Conservation (phyloP, 2,329 filamentous ascomycete species). For the Plenodomus biglobosus region DNA sequence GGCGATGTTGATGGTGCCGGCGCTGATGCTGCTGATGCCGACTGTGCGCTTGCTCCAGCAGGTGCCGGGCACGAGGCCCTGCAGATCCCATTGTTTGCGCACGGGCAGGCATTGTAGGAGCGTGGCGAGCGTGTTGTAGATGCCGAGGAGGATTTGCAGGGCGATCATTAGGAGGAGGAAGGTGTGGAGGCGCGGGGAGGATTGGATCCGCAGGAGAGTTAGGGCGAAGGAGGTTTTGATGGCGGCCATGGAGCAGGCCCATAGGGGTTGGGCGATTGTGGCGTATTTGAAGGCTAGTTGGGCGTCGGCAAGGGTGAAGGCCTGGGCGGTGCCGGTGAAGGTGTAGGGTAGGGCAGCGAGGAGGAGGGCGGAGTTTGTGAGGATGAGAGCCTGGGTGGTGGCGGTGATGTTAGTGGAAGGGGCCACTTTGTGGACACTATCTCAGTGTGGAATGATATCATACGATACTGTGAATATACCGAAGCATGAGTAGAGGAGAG, state of each 20-base stretch:
- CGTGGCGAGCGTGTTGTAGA: constrained; percentile 18
- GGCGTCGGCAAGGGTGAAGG: constrained; percentile 14
- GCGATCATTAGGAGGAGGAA: constrained; percentile 26
- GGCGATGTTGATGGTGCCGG: constrained; percentile 16
- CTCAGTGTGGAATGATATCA: too few species aligned
- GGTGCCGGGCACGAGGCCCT: constrained; percentile 5
- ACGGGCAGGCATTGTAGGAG: constrained; percentile 25
- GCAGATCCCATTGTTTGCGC: constrained; percentile 18
- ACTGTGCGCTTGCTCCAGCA: constrained; percentile 9
- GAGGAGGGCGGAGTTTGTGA: constrained; percentile 15
- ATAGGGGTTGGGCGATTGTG: constrained; percentile 20
- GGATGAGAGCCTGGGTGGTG: constrained; percentile 11
- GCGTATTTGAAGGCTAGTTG: constrained; percentile 10
- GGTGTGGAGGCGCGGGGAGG: constrained; percentile 9
- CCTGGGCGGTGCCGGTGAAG: constrained; percentile 6
- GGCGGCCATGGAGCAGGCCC: constrained; percentile 16
- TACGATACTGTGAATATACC: too few species aligned
- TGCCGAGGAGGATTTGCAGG: constrained; percentile 20
- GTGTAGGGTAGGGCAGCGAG: constrained; percentile 14
- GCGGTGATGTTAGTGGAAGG: too few species aligned
- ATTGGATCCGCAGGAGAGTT: constrained; percentile 28
- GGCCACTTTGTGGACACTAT: too few species aligned
- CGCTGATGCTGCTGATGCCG: constrained; percentile 15
- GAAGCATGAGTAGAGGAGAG: too few species aligned
- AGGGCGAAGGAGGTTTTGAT: constrained; percentile 25